Base-by-base conservation (phyloP, 352 stramenopile species). In the Hyaloperonospora brassicae region DNA sequence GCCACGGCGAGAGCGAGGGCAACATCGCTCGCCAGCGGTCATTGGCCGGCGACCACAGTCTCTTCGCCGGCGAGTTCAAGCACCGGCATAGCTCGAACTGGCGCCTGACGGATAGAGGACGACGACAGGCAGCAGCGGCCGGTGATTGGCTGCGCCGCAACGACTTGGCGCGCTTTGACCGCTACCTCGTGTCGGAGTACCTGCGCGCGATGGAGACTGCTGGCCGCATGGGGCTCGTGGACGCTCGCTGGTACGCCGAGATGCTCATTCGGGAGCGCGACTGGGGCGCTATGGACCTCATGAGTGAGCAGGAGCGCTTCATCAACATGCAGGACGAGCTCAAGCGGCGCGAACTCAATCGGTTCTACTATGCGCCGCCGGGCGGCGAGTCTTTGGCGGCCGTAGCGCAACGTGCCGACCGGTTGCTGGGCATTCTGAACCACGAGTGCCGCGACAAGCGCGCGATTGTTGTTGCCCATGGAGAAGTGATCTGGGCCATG, bases 401-500 rank as follows among this genome's bases (percentile, higher is more conserved):
- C 0, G 85, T 95, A 4, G 81, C 84, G 0, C 82, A 93, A 56
- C 79, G 85, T n/a, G 76, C 83, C 0, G 85, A 95, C 55, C 74
- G 81, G 0, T 49, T 95, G 55, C 61, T 95, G 0, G 72, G 72
- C 9, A 77, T 85, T 17, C 67, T 95, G 49, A 84, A 95, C 55
- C 83, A 86, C 31, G 83, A 93, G 45, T 89, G 80, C 34, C 73
- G 79, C 13, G 70, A 76, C 24, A 89, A 91, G 56, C 69, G 79
- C 39, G 85, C 75, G 23, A 87, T 95, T 55, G 80, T 94, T 11
- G 85, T 95, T 48, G 87, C 78, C 44, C 85, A 95, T 53, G 84
- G 83, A 46, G 85, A 95, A 71, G 81, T 95, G 17, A 95, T 95
- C 67, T 95, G 85, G 85, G 85, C 85, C 12, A 87, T 95, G 66